phyloP scores from a whole-genome alignment of 2,329 filamentous ascomycete species.

The Ceratocystis variospora region DNA sequence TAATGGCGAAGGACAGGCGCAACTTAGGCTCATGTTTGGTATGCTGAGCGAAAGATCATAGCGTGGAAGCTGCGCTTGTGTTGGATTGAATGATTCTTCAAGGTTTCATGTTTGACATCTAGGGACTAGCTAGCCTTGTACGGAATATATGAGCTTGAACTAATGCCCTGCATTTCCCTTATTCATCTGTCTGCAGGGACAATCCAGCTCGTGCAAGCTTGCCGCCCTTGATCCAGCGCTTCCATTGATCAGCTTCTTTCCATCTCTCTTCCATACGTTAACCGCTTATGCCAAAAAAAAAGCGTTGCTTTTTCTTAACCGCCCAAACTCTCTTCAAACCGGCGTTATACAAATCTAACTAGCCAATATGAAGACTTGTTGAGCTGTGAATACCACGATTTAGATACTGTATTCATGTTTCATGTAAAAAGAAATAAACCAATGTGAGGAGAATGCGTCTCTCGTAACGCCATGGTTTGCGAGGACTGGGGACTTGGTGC shows the following conservation, averaged over 20 bases:
- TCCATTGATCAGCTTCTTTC: slow-evolving; percentile 17
- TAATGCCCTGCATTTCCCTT: background rate
- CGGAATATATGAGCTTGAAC: too few species aligned
- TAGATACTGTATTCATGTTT: slow-evolving; percentile 8
- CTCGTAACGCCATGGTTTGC: background rate
- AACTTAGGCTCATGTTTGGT: too few species aligned
- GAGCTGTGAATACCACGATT: background rate
- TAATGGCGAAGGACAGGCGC: too few species aligned
- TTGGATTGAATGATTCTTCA: too few species aligned
- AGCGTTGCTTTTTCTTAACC: slow-evolving; percentile 1
- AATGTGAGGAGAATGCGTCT: background rate
- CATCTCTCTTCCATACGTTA: slow-evolving; percentile 10
- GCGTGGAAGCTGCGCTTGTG: too few species aligned
- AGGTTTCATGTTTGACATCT: too few species aligned
- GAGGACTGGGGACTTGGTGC: background rate
- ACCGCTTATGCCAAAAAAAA: slow-evolving; percentile 8
- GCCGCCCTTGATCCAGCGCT: slow-evolving; percentile 19
- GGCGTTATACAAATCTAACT: slow-evolving; percentile 3
- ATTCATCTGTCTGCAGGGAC: background rate
- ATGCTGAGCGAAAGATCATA: too few species aligned
- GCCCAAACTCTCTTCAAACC: slow-evolving; percentile 6
- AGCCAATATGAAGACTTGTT: slow-evolving; percentile 13
- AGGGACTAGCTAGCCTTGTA: too few species aligned
- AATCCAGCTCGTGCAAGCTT: slow-evolving; percentile 11
- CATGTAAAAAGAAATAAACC: background rate